Percentiles rank a stretch among this genome's conserved stretches.
Evolutionary conservation across 2,329 filamentous ascomycete genomes (phyloP).

Genomic region (Pestalotiopsis fici): DNA sequence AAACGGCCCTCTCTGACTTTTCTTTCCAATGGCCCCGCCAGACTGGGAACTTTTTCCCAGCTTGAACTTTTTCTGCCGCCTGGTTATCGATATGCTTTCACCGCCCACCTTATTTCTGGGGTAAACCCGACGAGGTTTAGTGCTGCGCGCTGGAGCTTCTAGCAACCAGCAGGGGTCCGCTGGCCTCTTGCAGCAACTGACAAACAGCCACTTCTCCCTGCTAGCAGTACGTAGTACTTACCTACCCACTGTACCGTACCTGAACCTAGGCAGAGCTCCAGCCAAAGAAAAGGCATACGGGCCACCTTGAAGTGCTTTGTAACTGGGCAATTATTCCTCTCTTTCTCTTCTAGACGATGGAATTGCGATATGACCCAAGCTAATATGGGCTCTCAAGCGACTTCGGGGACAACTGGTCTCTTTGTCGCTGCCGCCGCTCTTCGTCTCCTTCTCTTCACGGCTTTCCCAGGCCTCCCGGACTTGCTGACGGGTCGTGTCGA

Average conservation of each 20-base stretch:
- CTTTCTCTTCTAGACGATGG: constrained; percentile 25
- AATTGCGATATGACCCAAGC: constrained; percentile 29
- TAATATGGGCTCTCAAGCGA: constrained; percentile 38
- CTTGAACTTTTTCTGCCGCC: constrained; percentile 7
- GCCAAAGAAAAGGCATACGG: background rate
- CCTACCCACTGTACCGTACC: background rate
- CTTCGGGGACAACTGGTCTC: constrained; percentile 60
- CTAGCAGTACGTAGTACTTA: background rate
- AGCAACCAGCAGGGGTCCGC: background rate
- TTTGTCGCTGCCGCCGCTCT: constrained; percentile 77
- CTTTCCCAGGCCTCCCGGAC: constrained; percentile 82
- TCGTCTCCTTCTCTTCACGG: constrained; percentile 75
- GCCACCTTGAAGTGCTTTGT: background rate
- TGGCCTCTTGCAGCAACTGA: background rate
- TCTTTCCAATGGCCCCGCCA: constrained; percentile 3
- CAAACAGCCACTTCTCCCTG: background rate
- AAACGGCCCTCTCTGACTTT: background rate
- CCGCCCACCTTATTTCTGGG: constrained; percentile 2
- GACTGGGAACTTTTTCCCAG: constrained; percentile 23
- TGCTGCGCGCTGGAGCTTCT: background rate
- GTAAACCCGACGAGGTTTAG: constrained; percentile 4
- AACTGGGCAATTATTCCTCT: background rate
- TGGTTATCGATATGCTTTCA: constrained; percentile 4
- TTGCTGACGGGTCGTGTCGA: constrained; percentile 90
- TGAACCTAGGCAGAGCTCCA: background rate